Evolutionary conservation across 495 filamentous ascomycete species (phyloP), one percentile per base, ranked within the genome.

Genomic region (Tuber calosporum): DNA sequence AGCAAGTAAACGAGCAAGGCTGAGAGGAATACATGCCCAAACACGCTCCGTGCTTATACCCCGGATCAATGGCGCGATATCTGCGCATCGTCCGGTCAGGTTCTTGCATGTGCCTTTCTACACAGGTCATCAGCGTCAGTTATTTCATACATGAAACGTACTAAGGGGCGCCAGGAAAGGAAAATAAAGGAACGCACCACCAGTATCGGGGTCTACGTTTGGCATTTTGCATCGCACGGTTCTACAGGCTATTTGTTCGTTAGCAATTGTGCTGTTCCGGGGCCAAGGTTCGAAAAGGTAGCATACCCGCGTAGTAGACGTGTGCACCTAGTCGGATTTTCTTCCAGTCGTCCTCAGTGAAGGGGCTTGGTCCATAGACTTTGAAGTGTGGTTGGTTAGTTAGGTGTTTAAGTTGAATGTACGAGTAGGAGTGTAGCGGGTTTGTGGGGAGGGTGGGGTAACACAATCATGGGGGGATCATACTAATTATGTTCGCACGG

Each of bases 21-120:
- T 37, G 92, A 91, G 58, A 91, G 89, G 78, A 96, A 82, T 94
- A 87, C 91, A 97, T 91, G 1, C 94, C 94, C 71, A 97, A 81
- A 81, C 92, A 96, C 3, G 92, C 90, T 79, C 86, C 87, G 4
- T 85, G 86, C 36, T 85, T 85, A 67, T 91, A 88, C 7, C 94
- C 93, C 20, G 85, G 82, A 83, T 97, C 94, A 62, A 97, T 89
- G 39, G 86, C 82, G 41, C 93, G 86, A 82, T 90, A 91, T 26
- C 83, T 85, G 71, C 89, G 85, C 81, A 97, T 81, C 19, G 92
- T 90, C 45, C 82, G 83, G 82, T 93, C 90, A 22, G 94, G 93
- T 83, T 97, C 90, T 8, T 82, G 84, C 3, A 82, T 81, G 81
- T 97, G 91, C 69, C 87, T 86, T n/a, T 86, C 78, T 74, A 37